phyloP scores from a whole-genome alignment of 1,284 basidiomycete species.

The Trichosporon ovoides region DNA sequence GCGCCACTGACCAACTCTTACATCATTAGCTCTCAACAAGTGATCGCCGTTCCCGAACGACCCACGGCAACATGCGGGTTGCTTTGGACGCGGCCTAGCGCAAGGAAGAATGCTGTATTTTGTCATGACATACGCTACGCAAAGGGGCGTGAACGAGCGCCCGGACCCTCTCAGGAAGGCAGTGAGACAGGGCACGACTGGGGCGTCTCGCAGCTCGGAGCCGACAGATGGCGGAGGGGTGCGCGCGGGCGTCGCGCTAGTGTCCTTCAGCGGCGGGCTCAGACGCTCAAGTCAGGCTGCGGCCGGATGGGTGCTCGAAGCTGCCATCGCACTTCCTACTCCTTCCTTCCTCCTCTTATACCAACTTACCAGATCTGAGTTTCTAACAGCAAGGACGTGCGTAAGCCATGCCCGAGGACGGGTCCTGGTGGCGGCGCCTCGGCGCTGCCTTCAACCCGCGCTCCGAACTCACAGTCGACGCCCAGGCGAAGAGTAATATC shows the following conservation, averaged over 20 bases:
- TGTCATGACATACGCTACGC: too few relatives aligned
- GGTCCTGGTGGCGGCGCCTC: conserved; percentile 3
- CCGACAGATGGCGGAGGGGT: not conserved
- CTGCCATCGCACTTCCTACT: not conserved
- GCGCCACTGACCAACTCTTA: too few relatives aligned
- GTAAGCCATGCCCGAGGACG: not conserved
- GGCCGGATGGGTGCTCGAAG: not conserved
- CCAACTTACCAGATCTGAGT: not conserved
- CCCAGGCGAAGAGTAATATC: not conserved
- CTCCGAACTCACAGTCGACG: not conserved
- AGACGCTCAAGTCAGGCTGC: not conserved
- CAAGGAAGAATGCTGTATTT: too few relatives aligned
- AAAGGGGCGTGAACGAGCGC: too few relatives aligned
- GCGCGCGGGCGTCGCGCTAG: not conserved
- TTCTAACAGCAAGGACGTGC: not conserved
- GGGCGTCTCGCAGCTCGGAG: not conserved
- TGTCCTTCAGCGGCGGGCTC: not conserved
- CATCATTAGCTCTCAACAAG: too few relatives aligned
- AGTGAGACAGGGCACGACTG: too few relatives aligned
- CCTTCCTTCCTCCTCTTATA: not conserved
- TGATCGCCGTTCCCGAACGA: too few relatives aligned
- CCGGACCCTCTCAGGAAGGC: too few relatives aligned
- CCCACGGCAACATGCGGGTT: too few relatives aligned
- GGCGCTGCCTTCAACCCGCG: not conserved
- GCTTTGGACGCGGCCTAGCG: too few relatives aligned